Percentiles rank a stretch among this genome's conserved stretches.
Conservation (phyloP, 1,139 yeast genomes). For the Diutina scorzettiae region DNA sequence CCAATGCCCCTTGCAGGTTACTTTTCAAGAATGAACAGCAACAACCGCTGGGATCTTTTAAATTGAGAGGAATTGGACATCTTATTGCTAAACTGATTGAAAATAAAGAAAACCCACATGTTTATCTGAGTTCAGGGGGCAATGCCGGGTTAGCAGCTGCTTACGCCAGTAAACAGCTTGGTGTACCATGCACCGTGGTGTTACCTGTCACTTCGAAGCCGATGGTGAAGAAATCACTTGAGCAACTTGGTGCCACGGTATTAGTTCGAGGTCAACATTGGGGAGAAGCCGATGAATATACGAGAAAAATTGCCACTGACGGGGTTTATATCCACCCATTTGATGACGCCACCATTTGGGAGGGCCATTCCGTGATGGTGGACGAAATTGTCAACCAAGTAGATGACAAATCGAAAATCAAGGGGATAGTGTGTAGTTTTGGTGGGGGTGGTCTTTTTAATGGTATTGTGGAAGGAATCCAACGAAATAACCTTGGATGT, state of each 20-base stretch:
- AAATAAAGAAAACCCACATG: slow-evolving; percentile 20
- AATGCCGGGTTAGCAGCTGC: slow-evolving; percentile 76
- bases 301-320: slow-evolving; percentile 17
- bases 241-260: slow-evolving; percentile 41
- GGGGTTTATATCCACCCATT: slow-evolving; percentile 64
- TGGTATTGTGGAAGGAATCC: slow-evolving; percentile 49
- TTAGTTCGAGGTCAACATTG: slow-evolving; percentile 44
- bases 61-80: slow-evolving; percentile 53
- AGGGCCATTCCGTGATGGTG: slow-evolving; percentile 50
- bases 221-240: slow-evolving; percentile 18
- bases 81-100: slow-evolving; percentile 18
- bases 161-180: slow-evolving; percentile 35
- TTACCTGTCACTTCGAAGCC: slow-evolving; percentile 40
- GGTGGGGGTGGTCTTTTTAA: slow-evolving; percentile 70
- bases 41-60: slow-evolving; percentile 68
- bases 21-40: slow-evolving; percentile 48
- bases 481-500: slow-evolving; percentile 22
- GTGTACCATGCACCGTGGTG: slow-evolving; percentile 50
- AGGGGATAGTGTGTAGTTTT: slow-evolving; percentile 52
- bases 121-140: slow-evolving; percentile 63
- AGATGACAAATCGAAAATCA: slow-evolving; percentile 19
- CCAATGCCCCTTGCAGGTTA: slow-evolving; percentile 22
- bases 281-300: slow-evolving; percentile 53
- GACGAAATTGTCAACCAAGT: slow-evolving; percentile 35
- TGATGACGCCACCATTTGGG: slow-evolving; percentile 53